phyloP scores from a whole-genome alignment of 306 rosid species.

The Pterocarpus macrocarpus region DNA sequence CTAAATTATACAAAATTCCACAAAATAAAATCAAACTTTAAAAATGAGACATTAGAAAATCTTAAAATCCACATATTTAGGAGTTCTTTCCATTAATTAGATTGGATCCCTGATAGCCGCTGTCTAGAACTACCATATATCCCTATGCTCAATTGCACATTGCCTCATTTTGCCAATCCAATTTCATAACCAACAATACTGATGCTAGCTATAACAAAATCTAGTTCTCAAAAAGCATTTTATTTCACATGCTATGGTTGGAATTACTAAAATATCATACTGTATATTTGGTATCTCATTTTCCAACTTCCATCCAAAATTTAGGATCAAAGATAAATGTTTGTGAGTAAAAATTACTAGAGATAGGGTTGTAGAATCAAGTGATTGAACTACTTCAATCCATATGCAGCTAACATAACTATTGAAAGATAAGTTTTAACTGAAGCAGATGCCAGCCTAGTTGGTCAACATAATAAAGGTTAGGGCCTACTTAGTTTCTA shows the following conservation, averaged over 20 bases:
- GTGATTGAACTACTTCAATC: conserved; percentile 9
- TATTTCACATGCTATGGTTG: conserved; percentile 1
- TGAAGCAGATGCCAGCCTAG: neutral
- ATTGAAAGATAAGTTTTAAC: neutral
- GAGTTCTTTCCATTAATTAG: conserved; percentile 12
- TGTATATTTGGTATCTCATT: conserved; percentile 13
- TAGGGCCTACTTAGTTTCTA: too few species aligned
- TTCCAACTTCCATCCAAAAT: neutral
- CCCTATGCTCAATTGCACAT: neutral
- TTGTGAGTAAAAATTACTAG: neutral
- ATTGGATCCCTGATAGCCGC: neutral
- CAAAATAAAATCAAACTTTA: neutral
- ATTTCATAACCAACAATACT: neutral
- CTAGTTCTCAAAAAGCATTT: neutral
- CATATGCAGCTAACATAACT: neutral
- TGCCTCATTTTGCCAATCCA: conserved; percentile 15
- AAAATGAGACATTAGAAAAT: neutral
- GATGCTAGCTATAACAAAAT: neutral
- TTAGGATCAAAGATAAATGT: neutral
- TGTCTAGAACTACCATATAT: neutral
- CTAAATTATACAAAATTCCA: neutral
- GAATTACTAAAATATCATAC: neutral
- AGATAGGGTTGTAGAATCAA: conserved; percentile 11
- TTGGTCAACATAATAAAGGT: neutral
- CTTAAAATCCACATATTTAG: neutral